Conservation (phyloP, 805 yeast species). For the Saturnispora saitoi region DNA sequence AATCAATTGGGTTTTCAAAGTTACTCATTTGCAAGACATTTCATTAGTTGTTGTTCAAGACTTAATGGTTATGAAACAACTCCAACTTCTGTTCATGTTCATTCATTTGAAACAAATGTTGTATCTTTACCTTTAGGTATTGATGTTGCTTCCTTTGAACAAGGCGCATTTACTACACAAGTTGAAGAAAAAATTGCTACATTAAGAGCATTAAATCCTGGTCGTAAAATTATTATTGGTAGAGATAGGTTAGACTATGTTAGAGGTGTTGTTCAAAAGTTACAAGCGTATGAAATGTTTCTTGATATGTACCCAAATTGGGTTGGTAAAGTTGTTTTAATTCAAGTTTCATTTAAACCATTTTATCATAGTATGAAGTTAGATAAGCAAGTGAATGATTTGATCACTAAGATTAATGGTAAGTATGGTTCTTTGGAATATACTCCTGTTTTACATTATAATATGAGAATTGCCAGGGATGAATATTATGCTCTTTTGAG, state of each 20-base stretch:
- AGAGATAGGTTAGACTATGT: slow-evolving; percentile 89
- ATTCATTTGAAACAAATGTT: slow-evolving; percentile 69
- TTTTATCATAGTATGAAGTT: slow-evolving; percentile 50
- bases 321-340: slow-evolving; percentile 70
- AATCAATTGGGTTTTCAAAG: slow-evolving; percentile 82
- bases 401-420: slow-evolving; percentile 75
- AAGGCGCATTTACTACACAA: slow-evolving; percentile 43
- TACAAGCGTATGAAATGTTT: slow-evolving; percentile 84
- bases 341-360: slow-evolving; percentile 86
- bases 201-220: slow-evolving; percentile 52
- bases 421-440: slow-evolving; percentile 74
- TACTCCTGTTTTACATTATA: slow-evolving; percentile 88
- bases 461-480: slow-evolving; percentile 76
- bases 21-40: slow-evolving; percentile 80
- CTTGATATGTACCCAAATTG: slow-evolving; percentile 88
- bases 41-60: slow-evolving; percentile 82
- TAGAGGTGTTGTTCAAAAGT: slow-evolving; percentile 87
- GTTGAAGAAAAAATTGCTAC: slow-evolving; percentile 59
- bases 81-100: slow-evolving; percentile 49
- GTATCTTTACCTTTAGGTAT: slow-evolving; percentile 85
- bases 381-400: slow-evolving; percentile 76
- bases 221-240: slow-evolving; percentile 78
- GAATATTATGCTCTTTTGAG: slow-evolving; percentile 84
- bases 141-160: slow-evolving; percentile 60
- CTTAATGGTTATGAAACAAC: slow-evolving; percentile 74